Conservation (phyloP, 208 protist genomes). For the Phytomonas francai region DNA sequence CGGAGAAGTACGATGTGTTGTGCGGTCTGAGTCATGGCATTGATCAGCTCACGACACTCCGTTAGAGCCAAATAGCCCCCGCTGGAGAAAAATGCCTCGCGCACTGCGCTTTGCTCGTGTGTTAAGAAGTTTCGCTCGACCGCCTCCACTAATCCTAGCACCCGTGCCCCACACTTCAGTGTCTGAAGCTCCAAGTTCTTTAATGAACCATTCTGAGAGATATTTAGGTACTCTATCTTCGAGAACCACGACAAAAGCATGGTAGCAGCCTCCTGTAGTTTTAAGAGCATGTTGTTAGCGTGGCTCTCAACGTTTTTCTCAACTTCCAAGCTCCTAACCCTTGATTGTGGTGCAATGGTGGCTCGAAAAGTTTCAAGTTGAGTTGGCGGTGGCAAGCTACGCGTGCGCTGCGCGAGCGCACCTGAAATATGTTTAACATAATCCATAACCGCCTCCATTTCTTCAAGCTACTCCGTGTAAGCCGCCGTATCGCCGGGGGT, state of each 20-base stretch:
- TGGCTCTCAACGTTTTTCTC: not conserved
- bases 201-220: constrained; percentile 14
- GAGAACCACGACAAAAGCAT: constrained; percentile 43
- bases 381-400: constrained; percentile 41
- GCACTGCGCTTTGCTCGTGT: constrained; percentile 33
- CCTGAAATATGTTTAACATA: constrained; percentile 42
- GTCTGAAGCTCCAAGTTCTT: constrained; percentile 31
- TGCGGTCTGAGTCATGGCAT: constrained; percentile 24
- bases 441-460: constrained; percentile 51
- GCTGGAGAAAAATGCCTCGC: constrained; percentile 19
- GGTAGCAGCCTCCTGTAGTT: constrained; percentile 31
- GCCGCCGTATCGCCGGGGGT: not conserved
- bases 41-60: constrained; percentile 25
- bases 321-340: not conserved
- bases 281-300: constrained; percentile 17
- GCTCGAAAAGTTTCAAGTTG: constrained; percentile 33
- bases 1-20: constrained; percentile 44
- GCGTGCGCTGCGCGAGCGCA: constrained; percentile 31
- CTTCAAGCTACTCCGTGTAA: constrained; percentile 19
- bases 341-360: constrained; percentile 16
- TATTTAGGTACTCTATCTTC: constrained; percentile 49
- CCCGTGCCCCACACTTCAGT: constrained; percentile 17
- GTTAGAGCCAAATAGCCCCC: constrained; percentile 24
- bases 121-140: constrained; percentile 49
- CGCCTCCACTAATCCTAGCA: constrained; percentile 33